Evolutionary conservation across 2,329 filamentous ascomycete genomes (phyloP).

Genomic region (Fusarium albidum): DNA sequence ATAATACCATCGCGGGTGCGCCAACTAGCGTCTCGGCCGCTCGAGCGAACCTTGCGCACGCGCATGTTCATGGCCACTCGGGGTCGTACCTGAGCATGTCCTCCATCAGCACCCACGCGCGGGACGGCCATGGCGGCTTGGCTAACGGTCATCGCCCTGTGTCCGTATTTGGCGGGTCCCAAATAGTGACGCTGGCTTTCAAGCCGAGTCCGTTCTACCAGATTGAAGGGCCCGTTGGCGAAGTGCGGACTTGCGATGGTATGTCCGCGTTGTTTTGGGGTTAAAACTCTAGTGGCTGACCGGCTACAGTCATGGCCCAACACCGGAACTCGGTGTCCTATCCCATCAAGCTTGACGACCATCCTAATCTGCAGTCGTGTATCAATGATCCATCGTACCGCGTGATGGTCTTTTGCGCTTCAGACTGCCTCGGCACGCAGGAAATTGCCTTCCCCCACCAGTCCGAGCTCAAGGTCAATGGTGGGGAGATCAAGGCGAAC

Average conservation of each 20-base stretch:
- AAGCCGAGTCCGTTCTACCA: slow-evolving; percentile 89
- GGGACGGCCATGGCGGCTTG: slow-evolving; percentile 21
- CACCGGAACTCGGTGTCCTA: slow-evolving; percentile 59
- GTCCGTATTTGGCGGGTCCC: slow-evolving; percentile 26
- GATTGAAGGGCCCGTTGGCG: slow-evolving; percentile 70
- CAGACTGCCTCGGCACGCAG: slow-evolving; percentile 68
- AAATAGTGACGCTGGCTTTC: slow-evolving; percentile 45
- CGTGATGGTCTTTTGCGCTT: slow-evolving; percentile 85
- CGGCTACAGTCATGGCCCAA: slow-evolving; percentile 60
- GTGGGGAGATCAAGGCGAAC: slow-evolving; percentile 89
- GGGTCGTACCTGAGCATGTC: slow-evolving; percentile 31
- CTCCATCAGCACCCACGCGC: slow-evolving; percentile 22
- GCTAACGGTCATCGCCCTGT: slow-evolving; percentile 33
- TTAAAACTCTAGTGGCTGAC: slow-evolving; percentile 12
- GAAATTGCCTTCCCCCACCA: slow-evolving; percentile 93
- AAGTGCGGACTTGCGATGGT: slow-evolving; percentile 77
- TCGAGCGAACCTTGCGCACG: slow-evolving; percentile 26
- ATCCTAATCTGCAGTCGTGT: slow-evolving; percentile 63
- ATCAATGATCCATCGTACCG: slow-evolving; percentile 68
- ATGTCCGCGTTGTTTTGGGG: slow-evolving; percentile 27
- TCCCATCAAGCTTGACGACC: slow-evolving; percentile 57
- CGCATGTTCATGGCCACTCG: slow-evolving; percentile 18
- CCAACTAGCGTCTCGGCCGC: slow-evolving; percentile 29
- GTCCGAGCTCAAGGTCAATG: slow-evolving; percentile 90
- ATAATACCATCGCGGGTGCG: slow-evolving; percentile 44